Conservation (phyloP, 495 filamentous ascomycete species). For the Trichoderma virens region DNA sequence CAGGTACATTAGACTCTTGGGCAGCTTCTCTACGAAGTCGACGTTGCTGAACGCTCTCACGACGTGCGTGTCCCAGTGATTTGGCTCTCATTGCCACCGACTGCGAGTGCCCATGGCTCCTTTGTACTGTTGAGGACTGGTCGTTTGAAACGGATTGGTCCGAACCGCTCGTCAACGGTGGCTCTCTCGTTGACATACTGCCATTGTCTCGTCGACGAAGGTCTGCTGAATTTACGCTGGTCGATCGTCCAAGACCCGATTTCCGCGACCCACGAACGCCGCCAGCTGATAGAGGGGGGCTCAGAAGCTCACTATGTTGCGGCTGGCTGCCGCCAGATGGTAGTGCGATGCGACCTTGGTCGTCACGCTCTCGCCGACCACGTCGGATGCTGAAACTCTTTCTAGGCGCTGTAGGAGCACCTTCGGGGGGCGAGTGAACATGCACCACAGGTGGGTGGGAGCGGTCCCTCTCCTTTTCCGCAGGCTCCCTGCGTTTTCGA, state of each 20-base stretch:
- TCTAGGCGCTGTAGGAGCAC: conserved; percentile 45
- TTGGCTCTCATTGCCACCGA: conserved; percentile 66
- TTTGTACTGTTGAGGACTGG: conserved; percentile 27
- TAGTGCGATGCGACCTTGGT: conserved; percentile 43
- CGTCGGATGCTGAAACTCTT: conserved; percentile 80
- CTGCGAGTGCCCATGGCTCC: conserved; percentile 35
- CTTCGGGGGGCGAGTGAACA: conserved; percentile 65
- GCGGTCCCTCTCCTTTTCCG: conserved; percentile 47
- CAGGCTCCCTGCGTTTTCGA: conserved; percentile 55
- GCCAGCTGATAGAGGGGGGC: conserved; percentile 57
- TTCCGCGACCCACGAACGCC: conserved; percentile 46
- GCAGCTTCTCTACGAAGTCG: conserved; percentile 53
- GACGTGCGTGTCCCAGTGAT: conserved; percentile 80
- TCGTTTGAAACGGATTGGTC: conserved; percentile 54
- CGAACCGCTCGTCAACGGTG: conserved; percentile 68
- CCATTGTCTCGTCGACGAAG: conserved; percentile 56
- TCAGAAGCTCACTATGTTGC: conserved; percentile 64
- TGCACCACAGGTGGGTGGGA: conserved; percentile 62
- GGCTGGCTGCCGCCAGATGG: conserved; percentile 59
- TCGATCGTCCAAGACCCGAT: conserved; percentile 66
- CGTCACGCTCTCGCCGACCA: conserved; percentile 47
- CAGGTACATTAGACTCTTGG: conserved; percentile 63
- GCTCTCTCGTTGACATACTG: conserved; percentile 40
- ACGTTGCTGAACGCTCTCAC: conserved; percentile 84
- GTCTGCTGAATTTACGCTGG: conserved; percentile 81